phyloP scores from a whole-genome alignment of 2,329 filamentous ascomycete genomes.

The Fusarium foetens region DNA sequence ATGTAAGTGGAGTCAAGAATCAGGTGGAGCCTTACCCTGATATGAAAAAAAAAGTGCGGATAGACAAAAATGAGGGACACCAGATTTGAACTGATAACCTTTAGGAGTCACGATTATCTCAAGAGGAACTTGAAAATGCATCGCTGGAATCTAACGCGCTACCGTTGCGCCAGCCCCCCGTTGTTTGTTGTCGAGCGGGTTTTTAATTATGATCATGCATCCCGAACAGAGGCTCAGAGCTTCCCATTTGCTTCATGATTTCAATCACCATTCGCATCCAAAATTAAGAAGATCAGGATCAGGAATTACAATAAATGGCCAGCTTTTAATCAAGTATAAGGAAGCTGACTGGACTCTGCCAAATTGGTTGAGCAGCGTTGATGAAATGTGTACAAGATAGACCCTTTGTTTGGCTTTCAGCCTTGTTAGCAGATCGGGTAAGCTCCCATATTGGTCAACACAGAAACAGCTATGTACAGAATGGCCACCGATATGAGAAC shows the following conservation, averaged over 20 bases:
- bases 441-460: not conserved
- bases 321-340: too few species aligned
- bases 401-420: fast-evolving
- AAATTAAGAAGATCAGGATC: not conserved
- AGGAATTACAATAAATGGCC: too few species aligned
- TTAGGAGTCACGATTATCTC: not conserved
- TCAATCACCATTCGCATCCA: not conserved
- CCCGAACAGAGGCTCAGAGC: too few species aligned
- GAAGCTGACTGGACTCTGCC: too few species aligned
- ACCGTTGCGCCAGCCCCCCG: constrained; percentile 13
- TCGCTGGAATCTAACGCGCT: constrained; percentile 14
- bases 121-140: not conserved
- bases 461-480: not conserved
- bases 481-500: fast-evolving
- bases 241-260: not conserved
- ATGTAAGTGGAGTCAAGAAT: not conserved
- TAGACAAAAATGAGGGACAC: constrained; percentile 4
- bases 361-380: too few species aligned
- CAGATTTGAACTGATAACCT: constrained; percentile 19
- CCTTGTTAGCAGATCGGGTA: too few species aligned
- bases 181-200: too few species aligned
- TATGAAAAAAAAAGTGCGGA: not conserved
- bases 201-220: not conserved
- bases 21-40: not conserved
- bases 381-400: too few species aligned